Evolutionary conservation across 208 protist genomes (phyloP).

Genomic region (Acanthamoeba triangularis): DNA sequence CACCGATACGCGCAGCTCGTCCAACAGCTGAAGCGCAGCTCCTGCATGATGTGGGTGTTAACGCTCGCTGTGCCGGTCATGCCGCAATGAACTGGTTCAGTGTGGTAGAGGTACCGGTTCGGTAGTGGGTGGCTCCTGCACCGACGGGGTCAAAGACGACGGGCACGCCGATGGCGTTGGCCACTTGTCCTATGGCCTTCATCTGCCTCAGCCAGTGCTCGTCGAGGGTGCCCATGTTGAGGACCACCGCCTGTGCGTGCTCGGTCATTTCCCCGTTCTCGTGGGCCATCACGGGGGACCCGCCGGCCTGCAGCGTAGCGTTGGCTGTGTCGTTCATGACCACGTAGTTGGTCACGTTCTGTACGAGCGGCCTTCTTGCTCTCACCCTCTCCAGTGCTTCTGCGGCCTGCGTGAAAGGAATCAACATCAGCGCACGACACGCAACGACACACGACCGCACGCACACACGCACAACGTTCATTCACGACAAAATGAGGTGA

Average conservation of each 20-base stretch:
- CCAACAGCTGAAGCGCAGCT: background rate
- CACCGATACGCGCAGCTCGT: background rate
- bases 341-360: conserved; percentile 61
- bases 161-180: background rate
- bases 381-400: background rate
- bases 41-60: too few species aligned
- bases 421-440: too few species aligned
- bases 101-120: background rate
- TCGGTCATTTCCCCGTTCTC: conserved; percentile 37
- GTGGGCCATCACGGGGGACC: conserved; percentile 41
- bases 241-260: conserved; percentile 1
- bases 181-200: background rate
- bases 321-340: conserved; percentile 67
- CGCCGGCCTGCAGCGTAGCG: conserved; percentile 48
- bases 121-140: conserved; percentile 33
- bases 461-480: background rate
- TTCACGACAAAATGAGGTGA: background rate
- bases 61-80: too few species aligned
- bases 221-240: conserved; percentile 63
- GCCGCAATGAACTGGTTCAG: background rate
- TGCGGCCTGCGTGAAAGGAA: background rate
- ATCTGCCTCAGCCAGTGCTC: background rate
- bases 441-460: background rate
- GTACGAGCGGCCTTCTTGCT: conserved; percentile 33
- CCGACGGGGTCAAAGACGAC: conserved; percentile 56